Base-by-base conservation (phyloP, 805 yeast species). In the Lachancea nothofagi region DNA sequence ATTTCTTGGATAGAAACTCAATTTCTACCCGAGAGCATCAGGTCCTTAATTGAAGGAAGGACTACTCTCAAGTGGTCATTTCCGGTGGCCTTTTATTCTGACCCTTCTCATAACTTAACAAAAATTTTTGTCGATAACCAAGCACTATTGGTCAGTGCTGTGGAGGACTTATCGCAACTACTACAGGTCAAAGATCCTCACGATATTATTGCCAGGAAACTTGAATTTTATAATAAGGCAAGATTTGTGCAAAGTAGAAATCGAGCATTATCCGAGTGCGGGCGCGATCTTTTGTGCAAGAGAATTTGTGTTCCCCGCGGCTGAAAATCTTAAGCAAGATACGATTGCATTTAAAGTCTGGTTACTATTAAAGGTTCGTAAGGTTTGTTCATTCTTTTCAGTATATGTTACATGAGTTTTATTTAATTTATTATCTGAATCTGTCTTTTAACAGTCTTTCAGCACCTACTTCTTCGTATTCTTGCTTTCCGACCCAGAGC, bases 1-100 rank as follows among this genome's bases (percentile, higher is more conserved):
- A 72, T 76, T 33, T 80, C 94, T 1, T 87, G 95, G 95, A 83
- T 81, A 38, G 96, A 89, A 53, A 82, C 87, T 1, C 93, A 85
- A 51, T 90, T 83, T 54, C 70, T 89, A 36, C 74, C 80, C 7
- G 90, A 84, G 38, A 78, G 90, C 28, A 78, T 84, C 29, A 70
- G 72, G 33, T 72, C 74, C 2, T 62, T 90, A 41, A 67, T 79
- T 22, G 72, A 71, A 42, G 84, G 95, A 6, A 69, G 97, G 43
- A 76, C 78, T 30, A 76, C 86, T 1, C 67, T 93, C 38, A 84
- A 87, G 66, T 93, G 97, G 97, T 78, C 96, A 0, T 89, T 85
- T 62, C 88, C 86, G 2, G 74, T 87, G 50, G 79, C 86, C 9
- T 90, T 65, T 54, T 85, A 79, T 56, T 66, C 87, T 24, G 71